Base-by-base conservation (phyloP, 495 filamentous ascomycete genomes). In the Neohortaea acidophila region DNA sequence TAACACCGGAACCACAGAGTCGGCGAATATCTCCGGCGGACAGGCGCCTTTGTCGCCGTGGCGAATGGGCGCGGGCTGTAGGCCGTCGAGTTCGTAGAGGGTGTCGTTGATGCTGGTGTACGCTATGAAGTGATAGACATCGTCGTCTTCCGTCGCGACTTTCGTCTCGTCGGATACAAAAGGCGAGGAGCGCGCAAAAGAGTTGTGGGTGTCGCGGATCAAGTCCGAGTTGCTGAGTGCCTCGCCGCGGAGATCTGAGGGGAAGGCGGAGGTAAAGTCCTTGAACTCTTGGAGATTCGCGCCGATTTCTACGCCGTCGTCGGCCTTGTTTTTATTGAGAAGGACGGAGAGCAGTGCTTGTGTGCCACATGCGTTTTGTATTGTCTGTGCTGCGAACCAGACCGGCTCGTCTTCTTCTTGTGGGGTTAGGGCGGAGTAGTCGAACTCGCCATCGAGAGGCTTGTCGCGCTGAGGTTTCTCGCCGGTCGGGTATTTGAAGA, bases 331-430 rank as follows among this genome's bases (percentile, higher is more conserved):
- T 47, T 89, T 77, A 63, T 99, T 99, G 39, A 99, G 67, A 18
- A 99, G 69, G 43, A 96, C 79, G 32, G 79, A 86, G 22, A 99
- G 73, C 42, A 99, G 74, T 18, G 89, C 89, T 62, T 96, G 89
- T 12, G 89, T 99, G 41, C 86, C 89, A 65, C 89, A 99, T 19
- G 89, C 89, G 65, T 99, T 99, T 64, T 96, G 89, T 60, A 99
- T 99, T 1, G 87, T 94, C 62, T 99, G 89, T 10, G 79, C 76
- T 2, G 89, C 89, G 65, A 99, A 99, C 69, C 93, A 99, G 51
- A 94, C 62, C 7, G 29, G 36, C n/a, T 41, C 0, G 17, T 30
- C 34, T 4, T 14, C 21, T 4, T 45, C 36, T 30, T 19, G 20
- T 7, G 29, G 7, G 38, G 66, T 64, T 2, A 77, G 61, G 1